Conservation (phyloP, 2,329 filamentous ascomycete genomes). For the Helotiales sp. region DNA sequence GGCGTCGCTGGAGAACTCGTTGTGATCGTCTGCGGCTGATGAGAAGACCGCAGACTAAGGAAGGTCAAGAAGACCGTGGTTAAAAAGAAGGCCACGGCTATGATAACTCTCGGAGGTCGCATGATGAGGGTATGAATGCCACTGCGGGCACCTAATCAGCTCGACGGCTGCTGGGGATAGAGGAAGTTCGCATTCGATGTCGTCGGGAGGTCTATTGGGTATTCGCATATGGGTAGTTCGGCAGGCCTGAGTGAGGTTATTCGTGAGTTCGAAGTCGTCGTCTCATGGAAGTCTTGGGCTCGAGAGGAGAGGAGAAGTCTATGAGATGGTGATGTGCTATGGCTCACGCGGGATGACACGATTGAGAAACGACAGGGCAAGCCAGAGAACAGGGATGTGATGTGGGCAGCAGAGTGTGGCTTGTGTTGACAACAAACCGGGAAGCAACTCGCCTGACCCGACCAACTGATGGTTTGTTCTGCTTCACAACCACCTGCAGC, state of each 20-base stretch:
- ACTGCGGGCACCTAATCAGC: constrained; percentile 38
- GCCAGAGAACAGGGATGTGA: background rate
- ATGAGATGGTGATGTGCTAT: background rate
- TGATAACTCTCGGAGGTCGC: constrained; percentile 43
- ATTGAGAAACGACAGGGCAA: background rate
- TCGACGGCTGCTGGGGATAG: constrained; percentile 33
- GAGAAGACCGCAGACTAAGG: constrained; percentile 40
- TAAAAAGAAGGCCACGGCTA: constrained; percentile 40
- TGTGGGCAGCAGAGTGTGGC: background rate
- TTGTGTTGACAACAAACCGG: constrained; percentile 5
- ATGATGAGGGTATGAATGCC: constrained; percentile 38
- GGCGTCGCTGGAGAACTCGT: constrained; percentile 23
- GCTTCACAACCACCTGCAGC: background rate
- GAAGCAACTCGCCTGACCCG: constrained; percentile 1
- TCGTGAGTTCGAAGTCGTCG: constrained; percentile 2
- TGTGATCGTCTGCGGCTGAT: constrained; percentile 31
- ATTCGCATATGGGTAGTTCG: background rate
- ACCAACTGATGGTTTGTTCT: background rate
- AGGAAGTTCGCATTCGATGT: constrained; percentile 34
- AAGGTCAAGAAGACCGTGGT: constrained; percentile 41
- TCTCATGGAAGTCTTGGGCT: background rate
- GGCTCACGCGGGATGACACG: constrained; percentile 7
- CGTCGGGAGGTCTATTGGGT: background rate
- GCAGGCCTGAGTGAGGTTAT: background rate
- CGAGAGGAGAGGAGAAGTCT: background rate